Evolutionary conservation across 441 rosid species (phyloP).

Genomic region (Mallotus repandus): DNA sequence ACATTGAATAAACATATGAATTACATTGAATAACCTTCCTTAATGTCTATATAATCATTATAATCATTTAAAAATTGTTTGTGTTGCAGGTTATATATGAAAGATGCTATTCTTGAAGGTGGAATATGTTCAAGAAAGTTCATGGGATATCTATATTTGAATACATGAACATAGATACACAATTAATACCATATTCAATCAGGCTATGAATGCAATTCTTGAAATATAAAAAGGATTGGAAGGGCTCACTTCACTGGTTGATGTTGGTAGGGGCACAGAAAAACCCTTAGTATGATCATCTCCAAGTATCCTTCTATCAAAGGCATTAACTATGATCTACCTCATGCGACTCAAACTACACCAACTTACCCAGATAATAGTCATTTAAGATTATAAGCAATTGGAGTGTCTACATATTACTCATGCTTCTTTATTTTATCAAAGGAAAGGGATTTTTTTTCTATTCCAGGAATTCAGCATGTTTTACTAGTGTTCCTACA

Average conservation of each 20-base stretch:
- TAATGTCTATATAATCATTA: no score
- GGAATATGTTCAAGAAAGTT: slow-evolving; percentile 72
- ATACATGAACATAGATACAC: slow-evolving; percentile 58
- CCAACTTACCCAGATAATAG: slow-evolving; percentile 18
- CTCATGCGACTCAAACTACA: slow-evolving; percentile 63
- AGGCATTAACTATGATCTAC: slow-evolving; percentile 77
- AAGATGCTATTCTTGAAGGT: slow-evolving; percentile 70
- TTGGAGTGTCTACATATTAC: no score
- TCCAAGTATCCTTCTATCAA: slow-evolving; percentile 44
- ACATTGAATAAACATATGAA: no score
- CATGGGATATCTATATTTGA: slow-evolving; percentile 65
- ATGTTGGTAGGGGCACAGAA: slow-evolving; percentile 37
- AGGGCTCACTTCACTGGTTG: slow-evolving; percentile 28
- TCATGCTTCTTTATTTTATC: no score
- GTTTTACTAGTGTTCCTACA: no score
- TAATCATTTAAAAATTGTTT: no score
- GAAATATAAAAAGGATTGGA: slow-evolving; percentile 34
- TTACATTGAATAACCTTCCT: no score
- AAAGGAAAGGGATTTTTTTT: no score
- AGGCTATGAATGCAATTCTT: slow-evolving; percentile 62
- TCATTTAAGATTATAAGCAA: no score
- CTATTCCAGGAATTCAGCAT: no score
- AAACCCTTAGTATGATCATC: slow-evolving; percentile 22
- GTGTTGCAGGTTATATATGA: slow-evolving; percentile 53
- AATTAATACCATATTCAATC: slow-evolving; percentile 63